These are phyloP conservation scores for Halophytophthora batemanensis DNA, from an alignment of 352 stramenopile genomes.

Conservation along the genomic window DNA sequence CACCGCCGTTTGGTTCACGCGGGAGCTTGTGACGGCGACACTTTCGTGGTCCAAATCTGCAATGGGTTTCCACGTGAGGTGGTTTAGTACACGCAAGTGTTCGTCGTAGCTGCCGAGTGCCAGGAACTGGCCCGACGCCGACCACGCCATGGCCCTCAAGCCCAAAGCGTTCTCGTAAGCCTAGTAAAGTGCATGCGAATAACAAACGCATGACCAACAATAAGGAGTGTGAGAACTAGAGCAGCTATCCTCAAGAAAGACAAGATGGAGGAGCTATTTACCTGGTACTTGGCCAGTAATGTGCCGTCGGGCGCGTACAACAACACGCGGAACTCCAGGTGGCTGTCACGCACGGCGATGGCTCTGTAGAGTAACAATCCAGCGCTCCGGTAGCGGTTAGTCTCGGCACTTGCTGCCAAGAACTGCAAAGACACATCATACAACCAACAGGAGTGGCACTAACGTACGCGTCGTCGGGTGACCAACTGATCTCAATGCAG, in stretches of 20 bases:
- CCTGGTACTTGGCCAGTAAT: conserved; percentile 71
- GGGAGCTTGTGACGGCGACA: conserved; percentile 39
- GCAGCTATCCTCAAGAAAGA: neutral
- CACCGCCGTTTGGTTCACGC: conserved; percentile 49
- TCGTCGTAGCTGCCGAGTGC: conserved; percentile 80
- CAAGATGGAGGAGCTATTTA: conserved; percentile 8
- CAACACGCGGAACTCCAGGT: conserved; percentile 72
- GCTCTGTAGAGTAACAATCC: conserved; percentile 16
- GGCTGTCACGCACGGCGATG: conserved; percentile 66
- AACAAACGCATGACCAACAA: neutral
- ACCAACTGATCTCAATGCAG: conserved; percentile 69
- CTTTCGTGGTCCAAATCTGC: conserved; percentile 71
- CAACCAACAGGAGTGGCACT: too few relatives aligned
- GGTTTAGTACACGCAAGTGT: conserved; percentile 65
- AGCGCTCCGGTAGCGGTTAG: neutral
- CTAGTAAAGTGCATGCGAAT: conserved; percentile 19
- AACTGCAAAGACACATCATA: too few relatives aligned
- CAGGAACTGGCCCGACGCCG: conserved; percentile 70
- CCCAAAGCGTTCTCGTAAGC: conserved; percentile 79
- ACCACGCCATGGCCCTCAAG: conserved; percentile 75
- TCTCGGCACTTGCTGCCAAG: neutral
- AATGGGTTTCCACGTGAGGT: conserved; percentile 76
- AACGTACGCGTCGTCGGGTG: conserved; percentile 63
- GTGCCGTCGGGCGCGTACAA: conserved; percentile 66
- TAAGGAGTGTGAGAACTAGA: neutral